A percentile compares a stretch with the other conserved stretches of the same genome.
Evolutionary conservation across 257 asterid species (phyloP).

Genomic region (Plantago elongata): DNA sequence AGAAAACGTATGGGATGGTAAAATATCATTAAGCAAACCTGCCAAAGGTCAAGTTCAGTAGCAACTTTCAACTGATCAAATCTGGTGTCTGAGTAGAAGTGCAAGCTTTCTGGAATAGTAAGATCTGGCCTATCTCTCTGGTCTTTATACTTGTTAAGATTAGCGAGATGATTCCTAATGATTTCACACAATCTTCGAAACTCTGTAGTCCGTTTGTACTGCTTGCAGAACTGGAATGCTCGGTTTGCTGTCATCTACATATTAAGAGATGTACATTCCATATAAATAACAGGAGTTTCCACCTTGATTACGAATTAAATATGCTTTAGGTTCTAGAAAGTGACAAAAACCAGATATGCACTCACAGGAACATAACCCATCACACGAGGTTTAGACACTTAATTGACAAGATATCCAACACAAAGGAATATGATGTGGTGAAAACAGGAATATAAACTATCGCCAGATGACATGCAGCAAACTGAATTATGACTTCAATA

Average conservation of each 20-base stretch:
- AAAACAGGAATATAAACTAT: too few species aligned
- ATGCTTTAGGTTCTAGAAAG: not conserved
- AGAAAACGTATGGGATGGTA: not conserved
- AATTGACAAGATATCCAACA: too few species aligned
- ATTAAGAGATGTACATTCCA: constrained; percentile 11
- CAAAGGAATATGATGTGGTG: too few species aligned
- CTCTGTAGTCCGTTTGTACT: constrained; percentile 85
- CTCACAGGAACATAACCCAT: too few species aligned
- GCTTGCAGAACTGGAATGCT: constrained; percentile 95
- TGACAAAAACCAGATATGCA: too few species aligned
- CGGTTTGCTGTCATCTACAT: constrained; percentile 94
- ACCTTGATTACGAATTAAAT: not conserved
- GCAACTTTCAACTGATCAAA: constrained; percentile 93
- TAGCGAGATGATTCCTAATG: constrained; percentile 80
- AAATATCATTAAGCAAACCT: constrained; percentile 43
- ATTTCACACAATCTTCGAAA: constrained; percentile 88
- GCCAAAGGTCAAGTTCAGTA: constrained; percentile 93
- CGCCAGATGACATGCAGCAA: too few species aligned
- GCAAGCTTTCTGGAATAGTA: constrained; percentile 81
- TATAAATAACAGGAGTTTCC: not conserved
- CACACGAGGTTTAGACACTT: too few species aligned
- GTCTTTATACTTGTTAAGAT: constrained; percentile 87
- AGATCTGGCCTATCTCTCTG: constrained; percentile 96
- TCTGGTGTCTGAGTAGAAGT: constrained; percentile 84
- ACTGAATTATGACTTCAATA: too few species aligned